Percentiles rank a stretch among this genome's conserved stretches.
phyloP scores from a whole-genome alignment of 208 protist species.

The Wallacemonas sp. region DNA sequence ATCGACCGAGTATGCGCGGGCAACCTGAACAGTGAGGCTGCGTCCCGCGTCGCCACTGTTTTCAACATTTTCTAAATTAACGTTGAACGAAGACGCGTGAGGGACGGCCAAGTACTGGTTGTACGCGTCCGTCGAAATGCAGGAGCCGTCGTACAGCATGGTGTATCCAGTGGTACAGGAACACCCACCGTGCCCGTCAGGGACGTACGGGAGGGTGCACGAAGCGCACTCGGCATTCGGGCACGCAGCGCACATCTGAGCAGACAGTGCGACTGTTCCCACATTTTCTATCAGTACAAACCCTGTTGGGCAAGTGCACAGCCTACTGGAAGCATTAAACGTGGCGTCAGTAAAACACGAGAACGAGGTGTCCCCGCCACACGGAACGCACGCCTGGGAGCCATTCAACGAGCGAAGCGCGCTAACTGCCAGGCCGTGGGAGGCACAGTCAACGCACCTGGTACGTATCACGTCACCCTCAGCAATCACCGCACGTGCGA shows the following conservation, averaged over 20 bases:
- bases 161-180: conserved; percentile 40
- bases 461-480: conserved; percentile 2
- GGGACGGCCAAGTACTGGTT: conserved; percentile 13
- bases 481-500: conserved; percentile 10
- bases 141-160: conserved; percentile 57
- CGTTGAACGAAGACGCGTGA: conserved; percentile 10
- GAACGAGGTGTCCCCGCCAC: conserved; percentile 35
- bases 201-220: conserved; percentile 39
- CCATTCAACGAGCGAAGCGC: conserved; percentile 14
- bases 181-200: conserved; percentile 9
- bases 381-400: conserved; percentile 38
- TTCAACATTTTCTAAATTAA: conserved; percentile 45
- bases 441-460: conserved; percentile 33
- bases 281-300: conserved; percentile 35
- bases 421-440: conserved; percentile 31
- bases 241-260: conserved; percentile 49
- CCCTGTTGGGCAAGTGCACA: conserved; percentile 37
- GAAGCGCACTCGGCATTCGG: conserved; percentile 16
- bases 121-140: conserved; percentile 31
- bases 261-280: conserved; percentile 22
- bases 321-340: conserved; percentile 17
- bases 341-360: conserved; percentile 24
- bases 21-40: conserved; percentile 10
- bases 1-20: conserved; percentile 30
- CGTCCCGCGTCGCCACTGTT: conserved; percentile 24